Evolutionary conservation across 2,329 filamentous ascomycete genomes (phyloP).

Genomic region (Paraphaeosphaeria sporulosa): DNA sequence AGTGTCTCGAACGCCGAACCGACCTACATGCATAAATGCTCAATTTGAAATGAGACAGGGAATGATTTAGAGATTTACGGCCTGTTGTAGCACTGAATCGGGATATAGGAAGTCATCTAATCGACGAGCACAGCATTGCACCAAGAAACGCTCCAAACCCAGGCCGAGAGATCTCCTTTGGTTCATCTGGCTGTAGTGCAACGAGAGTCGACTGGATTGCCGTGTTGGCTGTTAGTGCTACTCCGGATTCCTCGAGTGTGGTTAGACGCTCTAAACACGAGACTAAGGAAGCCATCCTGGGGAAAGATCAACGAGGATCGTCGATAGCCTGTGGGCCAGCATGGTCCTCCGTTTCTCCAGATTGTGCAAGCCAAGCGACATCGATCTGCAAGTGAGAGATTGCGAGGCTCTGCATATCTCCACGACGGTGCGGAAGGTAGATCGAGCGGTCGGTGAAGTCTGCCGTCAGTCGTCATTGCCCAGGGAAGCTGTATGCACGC

Average conservation of each 20-base stretch:
- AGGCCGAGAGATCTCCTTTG: neutral
- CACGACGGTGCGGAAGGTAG: neutral
- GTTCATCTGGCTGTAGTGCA: neutral
- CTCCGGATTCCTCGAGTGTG: neutral
- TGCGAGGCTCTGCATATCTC: neutral
- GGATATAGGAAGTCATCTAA: neutral
- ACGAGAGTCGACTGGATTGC: neutral
- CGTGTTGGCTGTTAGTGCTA: neutral
- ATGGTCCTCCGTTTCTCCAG: neutral
- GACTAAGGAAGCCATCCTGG: neutral
- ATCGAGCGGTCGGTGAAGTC: neutral
- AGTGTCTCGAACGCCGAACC: too few relatives aligned
- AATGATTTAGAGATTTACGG: neutral
- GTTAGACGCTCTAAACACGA: neutral
- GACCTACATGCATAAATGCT: too few relatives aligned
- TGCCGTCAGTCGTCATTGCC: neutral
- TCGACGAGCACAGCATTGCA: neutral
- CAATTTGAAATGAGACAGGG: too few relatives aligned
- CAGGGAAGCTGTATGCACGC: neutral
- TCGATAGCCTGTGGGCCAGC: neutral
- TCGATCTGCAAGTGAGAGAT: neutral
- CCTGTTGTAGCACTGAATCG: neutral
- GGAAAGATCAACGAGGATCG: conserved; percentile 11
- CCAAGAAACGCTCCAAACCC: neutral
- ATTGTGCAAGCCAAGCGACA: neutral